Percentiles rank a stretch among this genome's conserved stretches.
phyloP scores from a whole-genome alignment of 2,329 filamentous ascomycete genomes.

The Plectosphaerella cucumerina region DNA sequence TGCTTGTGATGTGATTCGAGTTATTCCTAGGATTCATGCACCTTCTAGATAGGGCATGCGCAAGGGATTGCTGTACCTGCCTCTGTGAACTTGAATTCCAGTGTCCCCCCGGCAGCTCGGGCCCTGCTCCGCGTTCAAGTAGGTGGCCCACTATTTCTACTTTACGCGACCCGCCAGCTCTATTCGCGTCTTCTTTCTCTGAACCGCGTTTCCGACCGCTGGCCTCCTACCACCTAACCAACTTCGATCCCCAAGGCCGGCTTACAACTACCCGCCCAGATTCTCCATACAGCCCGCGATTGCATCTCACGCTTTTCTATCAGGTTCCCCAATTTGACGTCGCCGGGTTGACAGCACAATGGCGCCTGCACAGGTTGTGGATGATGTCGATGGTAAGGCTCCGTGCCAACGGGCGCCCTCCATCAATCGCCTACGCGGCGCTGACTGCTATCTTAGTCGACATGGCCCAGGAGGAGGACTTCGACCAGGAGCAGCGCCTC shows the following conservation, averaged over 20 bases:
- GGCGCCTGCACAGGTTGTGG: conserved; percentile 42
- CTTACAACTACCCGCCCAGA: neutral
- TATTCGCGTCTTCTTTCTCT: neutral
- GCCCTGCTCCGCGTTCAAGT: neutral
- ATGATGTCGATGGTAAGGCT: conserved; percentile 44
- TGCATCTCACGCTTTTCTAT: neutral
- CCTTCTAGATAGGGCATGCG: too few species aligned
- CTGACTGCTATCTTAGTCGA: conserved; percentile 27
- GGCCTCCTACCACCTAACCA: neutral
- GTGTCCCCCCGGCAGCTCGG: too few species aligned
- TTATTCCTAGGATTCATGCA: too few species aligned
- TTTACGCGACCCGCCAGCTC: conserved; percentile 1
- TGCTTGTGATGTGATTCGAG: too few species aligned
- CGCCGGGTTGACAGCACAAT: conserved; percentile 21
- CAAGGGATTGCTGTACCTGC: too few species aligned
- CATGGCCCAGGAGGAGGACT: conserved; percentile 63
- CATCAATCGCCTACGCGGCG: neutral
- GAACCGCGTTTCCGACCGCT: neutral
- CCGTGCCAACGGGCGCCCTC: neutral
- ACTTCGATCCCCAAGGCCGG: neutral
- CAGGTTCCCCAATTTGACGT: neutral
- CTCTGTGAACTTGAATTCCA: too few species aligned
- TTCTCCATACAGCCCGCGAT: conserved; percentile 2
- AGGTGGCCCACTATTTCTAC: conserved; percentile 1
- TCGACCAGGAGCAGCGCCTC: conserved; percentile 74